A percentile compares a stretch with the other conserved stretches of the same genome.
These are phyloP conservation scores for Sonneratia caseolaris DNA, from an alignment of 345 rosid genomes.

Conservation along the genomic window DNA sequence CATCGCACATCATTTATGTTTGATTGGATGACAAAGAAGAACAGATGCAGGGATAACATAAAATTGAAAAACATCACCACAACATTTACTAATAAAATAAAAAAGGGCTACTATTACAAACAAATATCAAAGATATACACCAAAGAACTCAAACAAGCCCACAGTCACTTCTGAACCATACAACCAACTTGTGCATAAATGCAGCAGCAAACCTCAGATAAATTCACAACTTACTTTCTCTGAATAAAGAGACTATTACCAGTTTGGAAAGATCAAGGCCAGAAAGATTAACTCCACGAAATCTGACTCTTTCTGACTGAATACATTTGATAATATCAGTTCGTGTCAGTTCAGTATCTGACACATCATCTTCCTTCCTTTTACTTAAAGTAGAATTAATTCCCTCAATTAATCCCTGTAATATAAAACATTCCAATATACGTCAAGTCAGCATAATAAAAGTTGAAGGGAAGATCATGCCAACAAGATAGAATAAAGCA, in stretches of 20 bases:
- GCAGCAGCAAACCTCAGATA: not conserved
- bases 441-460: not conserved
- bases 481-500: not conserved
- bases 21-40: no score
- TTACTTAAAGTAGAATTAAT: constrained; percentile 31
- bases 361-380: constrained; percentile 46
- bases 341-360: constrained; percentile 63
- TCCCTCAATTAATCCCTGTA: constrained; percentile 62
- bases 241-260: constrained; percentile 31
- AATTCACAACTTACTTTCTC: not conserved
- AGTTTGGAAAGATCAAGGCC: constrained; percentile 90
- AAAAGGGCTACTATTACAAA: not conserved
- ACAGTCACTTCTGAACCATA: not conserved
- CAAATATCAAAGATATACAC: not conserved
- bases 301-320: constrained; percentile 65
- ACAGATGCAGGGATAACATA: no score
- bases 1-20: no score
- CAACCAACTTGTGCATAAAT: not conserved
- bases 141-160: not conserved
- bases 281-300: constrained; percentile 82
- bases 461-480: not conserved
- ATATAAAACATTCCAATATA: not conserved
- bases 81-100: no score
- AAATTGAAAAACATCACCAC: no score
- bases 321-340: constrained; percentile 80